phyloP scores from a whole-genome alignment of 2,329 filamentous ascomycete species.

The Orbilia oligospora region DNA sequence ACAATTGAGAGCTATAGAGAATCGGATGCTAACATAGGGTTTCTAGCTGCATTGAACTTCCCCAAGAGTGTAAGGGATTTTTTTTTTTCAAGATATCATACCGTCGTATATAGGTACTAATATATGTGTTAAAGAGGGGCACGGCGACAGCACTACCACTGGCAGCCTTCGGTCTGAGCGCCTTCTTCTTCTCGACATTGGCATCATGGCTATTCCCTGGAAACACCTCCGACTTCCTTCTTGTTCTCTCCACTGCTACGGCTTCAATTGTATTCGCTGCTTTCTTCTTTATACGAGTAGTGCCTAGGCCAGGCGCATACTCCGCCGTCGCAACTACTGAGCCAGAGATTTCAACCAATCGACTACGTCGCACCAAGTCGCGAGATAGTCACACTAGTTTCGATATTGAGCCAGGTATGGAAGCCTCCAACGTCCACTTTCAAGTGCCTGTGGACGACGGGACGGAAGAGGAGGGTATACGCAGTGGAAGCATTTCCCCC shows the following conservation, averaged over 20 bases:
- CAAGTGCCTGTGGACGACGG: conserved; percentile 47
- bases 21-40: conserved; percentile 31
- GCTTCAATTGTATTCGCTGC: conserved; percentile 80
- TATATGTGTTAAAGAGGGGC: conserved; percentile 76
- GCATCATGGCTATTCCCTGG: conserved; percentile 84
- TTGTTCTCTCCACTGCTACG: conserved; percentile 85
- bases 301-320: conserved; percentile 74
- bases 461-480: conserved; percentile 45
- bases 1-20: background rate
- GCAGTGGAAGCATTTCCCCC: conserved; percentile 43
- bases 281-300: conserved; percentile 86
- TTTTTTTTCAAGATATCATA: conserved; percentile 66
- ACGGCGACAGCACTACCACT: conserved; percentile 95
- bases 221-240: conserved; percentile 83
- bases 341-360: conserved; percentile 68
- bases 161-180: conserved; percentile 92
- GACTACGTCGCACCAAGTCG: conserved; percentile 70
- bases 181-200: conserved; percentile 92
- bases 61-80: conserved; percentile 62
- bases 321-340: conserved; percentile 71
- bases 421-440: conserved; percentile 53
- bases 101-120: conserved; percentile 80
- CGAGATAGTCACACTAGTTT: conserved; percentile 67
- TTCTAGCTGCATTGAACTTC: conserved; percentile 64
- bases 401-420: conserved; percentile 77